Evolutionary conservation across 371 early-diverging fungal genomes (phyloP).

Genomic region (Lichtheimia ornata): DNA sequence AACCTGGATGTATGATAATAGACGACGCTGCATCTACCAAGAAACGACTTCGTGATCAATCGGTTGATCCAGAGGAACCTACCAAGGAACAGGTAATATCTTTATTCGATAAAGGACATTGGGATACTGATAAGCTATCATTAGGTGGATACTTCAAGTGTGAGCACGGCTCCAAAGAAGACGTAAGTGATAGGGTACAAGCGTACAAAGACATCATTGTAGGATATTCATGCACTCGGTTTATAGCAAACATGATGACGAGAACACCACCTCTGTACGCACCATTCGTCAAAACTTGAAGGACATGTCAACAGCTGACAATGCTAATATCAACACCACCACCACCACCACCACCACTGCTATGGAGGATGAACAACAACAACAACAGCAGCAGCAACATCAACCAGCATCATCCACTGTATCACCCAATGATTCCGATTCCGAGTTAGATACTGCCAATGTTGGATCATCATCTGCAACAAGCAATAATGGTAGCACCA

Average conservation of each 20-base stretch:
- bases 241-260: slow-evolving; percentile 40
- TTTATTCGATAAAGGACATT: neutral
- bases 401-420: too few relatives aligned
- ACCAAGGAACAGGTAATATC: slow-evolving; percentile 19
- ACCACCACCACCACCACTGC: neutral
- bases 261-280: slow-evolving; percentile 29
- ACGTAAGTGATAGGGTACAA: slow-evolving; percentile 24
- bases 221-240: neutral
- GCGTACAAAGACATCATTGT: neutral
- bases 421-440: too few relatives aligned
- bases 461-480: neutral
- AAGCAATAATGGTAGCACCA: neutral
- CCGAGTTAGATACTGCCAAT: too few relatives aligned
- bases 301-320: slow-evolving; percentile 49
- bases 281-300: slow-evolving; percentile 48
- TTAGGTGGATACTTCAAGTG: slow-evolving; percentile 14
- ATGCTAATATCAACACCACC: slow-evolving; percentile 8
- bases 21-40: slow-evolving; percentile 40
- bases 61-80: slow-evolving; percentile 34
- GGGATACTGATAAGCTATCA: neutral
- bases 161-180: slow-evolving; percentile 38
- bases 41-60: slow-evolving; percentile 48
- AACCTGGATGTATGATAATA: slow-evolving; percentile 1
- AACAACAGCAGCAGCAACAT: neutral
- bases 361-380: slow-evolving; percentile 4